phyloP scores from a whole-genome alignment of 2,329 filamentous ascomycete genomes.

The Colletotrichum sp. region DNA sequence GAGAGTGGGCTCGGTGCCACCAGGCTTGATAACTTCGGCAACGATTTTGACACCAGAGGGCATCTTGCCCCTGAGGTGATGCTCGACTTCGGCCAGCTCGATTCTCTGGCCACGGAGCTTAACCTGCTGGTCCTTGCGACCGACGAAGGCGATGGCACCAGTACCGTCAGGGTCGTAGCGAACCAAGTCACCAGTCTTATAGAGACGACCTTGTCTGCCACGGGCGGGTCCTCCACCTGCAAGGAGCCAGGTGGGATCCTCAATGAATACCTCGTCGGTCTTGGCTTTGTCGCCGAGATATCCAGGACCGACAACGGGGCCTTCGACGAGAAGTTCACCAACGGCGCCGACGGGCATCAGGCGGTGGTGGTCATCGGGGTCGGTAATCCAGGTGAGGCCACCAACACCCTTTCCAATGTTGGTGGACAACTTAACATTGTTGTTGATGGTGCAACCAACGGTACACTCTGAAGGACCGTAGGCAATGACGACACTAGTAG shows the following conservation, averaged over 20 bases:
- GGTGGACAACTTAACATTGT: conserved; percentile 43
- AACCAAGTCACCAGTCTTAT: conserved; percentile 66
- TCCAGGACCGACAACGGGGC: conserved; percentile 65
- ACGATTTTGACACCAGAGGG: conserved; percentile 47
- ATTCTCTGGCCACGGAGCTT: conserved; percentile 71
- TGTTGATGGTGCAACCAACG: conserved; percentile 55
- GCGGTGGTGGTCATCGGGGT: conserved; percentile 49
- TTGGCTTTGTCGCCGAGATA: conserved; percentile 65
- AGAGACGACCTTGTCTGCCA: conserved; percentile 51
- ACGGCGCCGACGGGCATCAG: conserved; percentile 54
- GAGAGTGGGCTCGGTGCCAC: conserved; percentile 47
- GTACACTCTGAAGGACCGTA: conserved; percentile 62
- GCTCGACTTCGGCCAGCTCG: conserved; percentile 62
- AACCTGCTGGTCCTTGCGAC: conserved; percentile 71
- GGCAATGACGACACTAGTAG: conserved; percentile 53
- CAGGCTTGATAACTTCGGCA: conserved; percentile 54
- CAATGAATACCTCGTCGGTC: conserved; percentile 63
- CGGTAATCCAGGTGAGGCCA: conserved; percentile 56
- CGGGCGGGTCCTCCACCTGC: conserved; percentile 42
- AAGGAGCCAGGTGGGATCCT: conserved; percentile 57
- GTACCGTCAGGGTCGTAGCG: conserved; percentile 58
- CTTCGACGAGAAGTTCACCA: conserved; percentile 60
- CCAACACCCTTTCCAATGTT: conserved; percentile 55
- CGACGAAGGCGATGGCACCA: conserved; percentile 61
- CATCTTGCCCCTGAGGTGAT: conserved; percentile 50